A percentile compares a stretch with the other conserved stretches of the same genome.
phyloP scores from a whole-genome alignment of 768 basidiomycete genomes.

The Tylopilus rubrobrunneus region DNA sequence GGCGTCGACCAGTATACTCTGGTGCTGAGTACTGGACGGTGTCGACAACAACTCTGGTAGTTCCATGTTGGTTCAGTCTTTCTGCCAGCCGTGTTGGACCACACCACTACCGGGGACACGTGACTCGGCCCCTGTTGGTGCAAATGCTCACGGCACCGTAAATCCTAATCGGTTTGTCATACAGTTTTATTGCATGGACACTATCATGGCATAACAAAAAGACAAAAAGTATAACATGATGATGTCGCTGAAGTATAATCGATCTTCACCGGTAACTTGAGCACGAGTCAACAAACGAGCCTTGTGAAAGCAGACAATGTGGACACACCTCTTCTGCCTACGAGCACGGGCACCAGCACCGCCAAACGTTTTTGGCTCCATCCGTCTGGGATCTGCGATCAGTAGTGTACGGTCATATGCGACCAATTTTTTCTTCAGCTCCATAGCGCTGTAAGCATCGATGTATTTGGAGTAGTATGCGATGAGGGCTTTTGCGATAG shows the following conservation, averaged over 20 bases:
- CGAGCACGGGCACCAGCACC: conserved; percentile 97
- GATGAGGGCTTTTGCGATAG: conserved; percentile 95
- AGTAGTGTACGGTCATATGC: conserved; percentile 90
- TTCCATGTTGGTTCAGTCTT: conserved; percentile 16
- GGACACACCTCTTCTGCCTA: conserved; percentile 85
- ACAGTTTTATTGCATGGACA: conserved; percentile 32
- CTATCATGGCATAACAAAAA: conserved; percentile 34
- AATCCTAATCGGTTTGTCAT: conserved; percentile 9
- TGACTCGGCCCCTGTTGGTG: conserved; percentile 1
- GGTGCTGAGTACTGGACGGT: conserved; percentile 9
- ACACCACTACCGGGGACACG: conserved; percentile 2
- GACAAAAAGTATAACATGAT: conserved; percentile 42
- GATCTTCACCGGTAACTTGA: conserved; percentile 63
- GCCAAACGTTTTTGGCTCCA: conserved; percentile 99
- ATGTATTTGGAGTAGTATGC: conserved; percentile 99
- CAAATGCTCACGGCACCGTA: too few relatives aligned
- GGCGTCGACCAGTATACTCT: conserved; percentile 35
- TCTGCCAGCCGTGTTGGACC: background rate
- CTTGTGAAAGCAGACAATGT: background rate
- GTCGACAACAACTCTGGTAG: conserved; percentile 16
- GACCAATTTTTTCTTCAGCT: conserved; percentile 96
- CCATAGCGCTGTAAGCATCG: conserved; percentile 95
- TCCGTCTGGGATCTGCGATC: conserved; percentile 93
- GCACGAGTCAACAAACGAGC: conserved; percentile 10
- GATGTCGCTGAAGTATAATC: conserved; percentile 36